These are phyloP conservation scores for Aspergillus unguis DNA, from an alignment of 2,329 filamentous ascomycete species.

Conservation along the genomic window DNA sequence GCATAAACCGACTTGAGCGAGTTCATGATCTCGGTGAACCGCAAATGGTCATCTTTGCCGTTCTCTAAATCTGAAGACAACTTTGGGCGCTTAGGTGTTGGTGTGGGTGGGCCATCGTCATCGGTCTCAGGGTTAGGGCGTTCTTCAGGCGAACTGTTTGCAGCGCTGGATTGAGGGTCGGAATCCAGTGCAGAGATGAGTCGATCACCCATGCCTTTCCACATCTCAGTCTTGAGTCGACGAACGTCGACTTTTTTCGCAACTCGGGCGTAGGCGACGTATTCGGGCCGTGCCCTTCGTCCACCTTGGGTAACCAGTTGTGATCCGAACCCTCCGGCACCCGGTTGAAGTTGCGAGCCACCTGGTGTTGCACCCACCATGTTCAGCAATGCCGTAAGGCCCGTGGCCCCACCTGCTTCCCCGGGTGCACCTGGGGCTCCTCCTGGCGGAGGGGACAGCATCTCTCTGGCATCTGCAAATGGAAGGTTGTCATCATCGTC, in stretches of 20 bases:
- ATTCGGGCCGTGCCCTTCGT: constrained; percentile 58
- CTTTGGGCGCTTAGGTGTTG: constrained; percentile 28
- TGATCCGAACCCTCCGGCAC: constrained; percentile 56
- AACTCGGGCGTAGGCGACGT: constrained; percentile 63
- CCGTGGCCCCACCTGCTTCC: constrained; percentile 34
- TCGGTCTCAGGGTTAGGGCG: constrained; percentile 24
- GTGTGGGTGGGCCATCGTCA: constrained; percentile 33
- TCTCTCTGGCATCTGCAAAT: constrained; percentile 50
- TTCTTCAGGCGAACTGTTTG: constrained; percentile 16
- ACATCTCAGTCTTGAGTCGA: constrained; percentile 63
- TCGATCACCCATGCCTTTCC: constrained; percentile 57
- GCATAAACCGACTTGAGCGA: constrained; percentile 81
- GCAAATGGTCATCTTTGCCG: constrained; percentile 57
- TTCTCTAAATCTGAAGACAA: constrained; percentile 27
- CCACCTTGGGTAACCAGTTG: constrained; percentile 62
- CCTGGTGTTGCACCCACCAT: constrained; percentile 39
- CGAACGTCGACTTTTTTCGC: constrained; percentile 67
- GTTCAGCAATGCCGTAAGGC: constrained; percentile 39
- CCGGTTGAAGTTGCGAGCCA: constrained; percentile 36
- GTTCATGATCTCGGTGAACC: constrained; percentile 91
- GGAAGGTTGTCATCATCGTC: constrained; percentile 49
- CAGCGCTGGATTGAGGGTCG: constrained; percentile 25
- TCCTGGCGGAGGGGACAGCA: constrained; percentile 43
- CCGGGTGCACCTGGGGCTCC: constrained; percentile 32
- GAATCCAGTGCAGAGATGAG: constrained; percentile 37